phyloP scores from a whole-genome alignment of 257 asterid species.

The Nicotiana benthamiana region DNA sequence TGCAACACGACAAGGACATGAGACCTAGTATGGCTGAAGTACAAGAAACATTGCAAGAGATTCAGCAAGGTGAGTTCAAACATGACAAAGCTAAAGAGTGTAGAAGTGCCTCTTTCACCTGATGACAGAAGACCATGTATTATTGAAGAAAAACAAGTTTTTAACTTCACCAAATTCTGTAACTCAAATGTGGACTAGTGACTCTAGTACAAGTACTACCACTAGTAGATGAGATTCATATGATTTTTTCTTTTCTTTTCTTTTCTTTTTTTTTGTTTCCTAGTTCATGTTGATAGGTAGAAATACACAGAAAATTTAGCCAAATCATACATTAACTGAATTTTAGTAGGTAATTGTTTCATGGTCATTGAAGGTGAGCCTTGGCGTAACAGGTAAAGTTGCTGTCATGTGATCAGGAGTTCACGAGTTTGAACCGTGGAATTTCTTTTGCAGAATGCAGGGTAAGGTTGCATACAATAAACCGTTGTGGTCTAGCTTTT shows the following conservation, averaged over 20 bases:
- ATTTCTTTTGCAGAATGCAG: no score
- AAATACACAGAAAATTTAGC: background rate
- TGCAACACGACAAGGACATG: conserved; percentile 8
- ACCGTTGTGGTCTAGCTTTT: no score
- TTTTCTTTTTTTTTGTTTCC: background rate
- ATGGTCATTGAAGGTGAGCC: no score
- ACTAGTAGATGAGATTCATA: conserved; percentile 8
- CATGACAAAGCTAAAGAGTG: background rate
- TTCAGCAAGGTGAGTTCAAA: background rate
- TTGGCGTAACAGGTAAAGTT: no score
- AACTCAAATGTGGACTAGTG: conserved; percentile 16
- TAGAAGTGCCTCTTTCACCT: conserved; percentile 11
- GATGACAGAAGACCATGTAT: conserved; percentile 25
- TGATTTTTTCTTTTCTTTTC: background rate
- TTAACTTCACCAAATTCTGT: conserved; percentile 22
- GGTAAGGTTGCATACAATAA: no score
- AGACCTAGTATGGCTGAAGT: conserved; percentile 5
- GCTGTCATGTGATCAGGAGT: no score
- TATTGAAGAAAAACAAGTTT: conserved; percentile 13
- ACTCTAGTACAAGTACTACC: conserved; percentile 20
- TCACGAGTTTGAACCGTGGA: no score
- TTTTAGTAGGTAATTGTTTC: background rate
- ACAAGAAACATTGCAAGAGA: conserved; percentile 3
- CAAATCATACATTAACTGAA: background rate
- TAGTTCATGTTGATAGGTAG: background rate